phyloP scores from a whole-genome alignment of 2,329 filamentous ascomycete species.

The Exophiala sp. region DNA sequence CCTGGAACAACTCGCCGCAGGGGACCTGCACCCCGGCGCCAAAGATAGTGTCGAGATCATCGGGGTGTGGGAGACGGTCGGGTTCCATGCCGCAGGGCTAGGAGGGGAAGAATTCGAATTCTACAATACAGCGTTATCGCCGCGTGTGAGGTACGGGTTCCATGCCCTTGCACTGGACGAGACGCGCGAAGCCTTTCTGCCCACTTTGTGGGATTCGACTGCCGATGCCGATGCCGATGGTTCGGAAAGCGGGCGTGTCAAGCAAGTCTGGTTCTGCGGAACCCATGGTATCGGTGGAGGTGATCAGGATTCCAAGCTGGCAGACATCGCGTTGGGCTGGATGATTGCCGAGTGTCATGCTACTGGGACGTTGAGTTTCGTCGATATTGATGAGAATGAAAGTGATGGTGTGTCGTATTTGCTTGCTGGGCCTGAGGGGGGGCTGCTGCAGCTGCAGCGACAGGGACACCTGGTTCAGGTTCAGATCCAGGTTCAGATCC shows the following conservation, averaged over 20 bases:
- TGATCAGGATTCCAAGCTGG: neutral
- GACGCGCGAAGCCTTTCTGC: neutral
- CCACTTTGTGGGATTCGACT: neutral
- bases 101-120: slow-evolving; percentile 1
- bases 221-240: neutral
- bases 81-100: neutral
- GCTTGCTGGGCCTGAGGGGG: neutral
- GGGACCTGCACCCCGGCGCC: neutral
- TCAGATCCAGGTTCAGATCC: too few species aligned
- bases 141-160: neutral
- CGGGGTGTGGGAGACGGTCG: slow-evolving; percentile 1
- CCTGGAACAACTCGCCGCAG: neutral
- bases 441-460: too few species aligned
- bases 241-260: neutral
- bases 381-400: neutral
- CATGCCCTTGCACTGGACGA: slow-evolving; percentile 1
- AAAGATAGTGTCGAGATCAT: neutral
- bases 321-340: neutral
- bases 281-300: neutral
- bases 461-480: too few species aligned
- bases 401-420: neutral
- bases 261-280: slow-evolving; percentile 3
- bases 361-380: neutral
- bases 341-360: neutral
- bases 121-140: neutral